These are phyloP conservation scores for Ampelocalamus luodianensis DNA, from an alignment of 176 grass and related monocot species.

Conservation along the genomic window DNA sequence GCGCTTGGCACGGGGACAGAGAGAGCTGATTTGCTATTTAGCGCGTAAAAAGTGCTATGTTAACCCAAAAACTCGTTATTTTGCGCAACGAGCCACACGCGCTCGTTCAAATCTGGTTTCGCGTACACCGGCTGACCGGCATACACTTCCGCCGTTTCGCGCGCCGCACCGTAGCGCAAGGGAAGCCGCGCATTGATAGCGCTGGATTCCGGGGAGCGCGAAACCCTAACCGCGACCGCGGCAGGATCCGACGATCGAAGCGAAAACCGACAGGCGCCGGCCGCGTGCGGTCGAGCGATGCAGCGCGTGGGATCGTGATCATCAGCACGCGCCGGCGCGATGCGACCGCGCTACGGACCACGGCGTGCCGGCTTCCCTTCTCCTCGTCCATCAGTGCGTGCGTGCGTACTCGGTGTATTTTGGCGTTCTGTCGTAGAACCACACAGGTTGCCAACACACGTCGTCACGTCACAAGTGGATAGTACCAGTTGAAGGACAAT, in stretches of 20 bases:
- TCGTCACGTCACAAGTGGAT: not conserved
- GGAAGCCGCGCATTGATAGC: not conserved
- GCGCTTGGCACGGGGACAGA: no score
- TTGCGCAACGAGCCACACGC: not conserved
- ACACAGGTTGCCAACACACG: not conserved
- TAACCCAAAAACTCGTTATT: no score
- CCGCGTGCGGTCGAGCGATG: not conserved
- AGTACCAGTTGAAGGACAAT: not conserved
- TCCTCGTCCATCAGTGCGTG: constrained; percentile 1
- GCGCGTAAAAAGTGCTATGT: no score
- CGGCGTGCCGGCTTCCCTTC: not conserved
- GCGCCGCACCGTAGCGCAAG: not conserved
- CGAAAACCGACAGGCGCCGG: not conserved
- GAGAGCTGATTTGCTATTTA: no score
- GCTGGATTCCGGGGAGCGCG: not conserved
- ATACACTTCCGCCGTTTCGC: not conserved
- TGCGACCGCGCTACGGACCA: not conserved
- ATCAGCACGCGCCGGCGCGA: constrained; percentile 7
- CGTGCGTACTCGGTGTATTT: not conserved
- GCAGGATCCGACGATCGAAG: not conserved
- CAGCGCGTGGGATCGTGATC: not conserved
- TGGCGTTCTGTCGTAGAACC: not conserved
- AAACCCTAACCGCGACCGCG: not conserved
- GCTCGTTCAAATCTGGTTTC: not conserved
- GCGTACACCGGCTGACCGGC: not conserved